Conservation (phyloP, 495 filamentous ascomycete species). For the Hyphodiscus hymeniophilus region DNA sequence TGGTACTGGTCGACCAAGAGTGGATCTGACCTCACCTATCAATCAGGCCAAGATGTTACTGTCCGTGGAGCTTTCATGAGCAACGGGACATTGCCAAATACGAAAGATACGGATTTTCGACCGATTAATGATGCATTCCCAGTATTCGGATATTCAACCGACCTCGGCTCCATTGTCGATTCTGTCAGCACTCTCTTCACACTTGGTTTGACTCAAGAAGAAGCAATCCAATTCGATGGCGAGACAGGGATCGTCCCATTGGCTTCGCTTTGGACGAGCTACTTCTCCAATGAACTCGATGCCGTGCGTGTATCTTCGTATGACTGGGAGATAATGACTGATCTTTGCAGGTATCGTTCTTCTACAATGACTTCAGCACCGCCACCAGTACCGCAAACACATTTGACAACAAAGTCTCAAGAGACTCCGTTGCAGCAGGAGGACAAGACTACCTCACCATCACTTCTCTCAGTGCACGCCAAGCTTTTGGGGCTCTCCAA, state of each 20-base stretch:
- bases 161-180: constrained; percentile 42
- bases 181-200: constrained; percentile 54
- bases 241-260: constrained; percentile 57
- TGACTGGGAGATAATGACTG: background rate
- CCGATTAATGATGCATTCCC: constrained; percentile 69
- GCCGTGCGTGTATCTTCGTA: constrained; percentile 30
- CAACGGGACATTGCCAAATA: constrained; percentile 54
- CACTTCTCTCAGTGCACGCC: constrained; percentile 73
- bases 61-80: constrained; percentile 60
- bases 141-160: constrained; percentile 81
- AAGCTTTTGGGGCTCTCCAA: constrained; percentile 78
- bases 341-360: constrained; percentile 45
- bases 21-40: constrained; percentile 36
- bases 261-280: constrained; percentile 72
- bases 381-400: constrained; percentile 42
- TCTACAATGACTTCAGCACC: constrained; percentile 58
- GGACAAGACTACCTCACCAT: constrained; percentile 71
- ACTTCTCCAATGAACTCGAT: constrained; percentile 45
- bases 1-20: constrained; percentile 59
- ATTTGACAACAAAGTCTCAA: constrained; percentile 63
- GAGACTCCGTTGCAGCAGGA: constrained; percentile 59
- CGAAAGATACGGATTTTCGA: constrained; percentile 56
- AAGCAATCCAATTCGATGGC: constrained; percentile 71
- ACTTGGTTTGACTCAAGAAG: constrained; percentile 68
- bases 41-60: constrained; percentile 57